These are phyloP conservation scores for Telopea speciosissima DNA, from an alignment of 177 flowering plant species.

Conservation along the genomic window DNA sequence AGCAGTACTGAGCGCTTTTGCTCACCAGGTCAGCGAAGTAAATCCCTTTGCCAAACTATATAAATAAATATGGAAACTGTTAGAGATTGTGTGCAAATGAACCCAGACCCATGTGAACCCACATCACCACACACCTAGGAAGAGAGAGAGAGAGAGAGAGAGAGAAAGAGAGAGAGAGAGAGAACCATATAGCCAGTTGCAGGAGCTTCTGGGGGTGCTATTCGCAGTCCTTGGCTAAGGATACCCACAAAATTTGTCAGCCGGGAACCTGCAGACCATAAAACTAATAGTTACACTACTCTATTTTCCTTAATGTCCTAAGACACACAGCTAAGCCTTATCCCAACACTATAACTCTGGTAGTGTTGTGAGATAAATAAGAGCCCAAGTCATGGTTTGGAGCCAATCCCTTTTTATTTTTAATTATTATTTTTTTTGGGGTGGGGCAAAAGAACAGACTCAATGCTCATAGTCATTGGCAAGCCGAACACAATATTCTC, in stretches of 20 bases:
- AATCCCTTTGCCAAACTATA: constrained; percentile 93
- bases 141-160: constrained; percentile 11
- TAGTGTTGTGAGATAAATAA: background rate
- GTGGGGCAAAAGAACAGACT: no score
- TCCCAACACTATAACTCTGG: background rate
- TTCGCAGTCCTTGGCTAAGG: constrained; percentile 91
- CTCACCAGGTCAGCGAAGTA: constrained; percentile 99
- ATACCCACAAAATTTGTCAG: constrained; percentile 95
- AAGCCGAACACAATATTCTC: no score
- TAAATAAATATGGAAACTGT: constrained; percentile 2
- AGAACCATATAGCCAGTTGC: constrained; percentile 93
- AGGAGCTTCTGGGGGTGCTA: constrained; percentile 98
- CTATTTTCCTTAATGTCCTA: background rate
- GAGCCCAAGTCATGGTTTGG: background rate
- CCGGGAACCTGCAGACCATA: constrained; percentile 62
- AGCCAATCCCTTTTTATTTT: no score
- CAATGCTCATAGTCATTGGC: no score
- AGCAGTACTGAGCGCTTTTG: constrained; percentile 97
- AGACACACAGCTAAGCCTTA: background rate
- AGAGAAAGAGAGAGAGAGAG: constrained; percentile 29
- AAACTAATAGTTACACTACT: background rate
- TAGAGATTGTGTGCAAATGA: background rate
- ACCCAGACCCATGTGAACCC: background rate
- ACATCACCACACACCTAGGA: background rate
- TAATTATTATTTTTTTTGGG: no score